These are phyloP conservation scores for Geotrichum restrictum DNA, from an alignment of 1,139 yeast genomes.

Conservation along the genomic window DNA sequence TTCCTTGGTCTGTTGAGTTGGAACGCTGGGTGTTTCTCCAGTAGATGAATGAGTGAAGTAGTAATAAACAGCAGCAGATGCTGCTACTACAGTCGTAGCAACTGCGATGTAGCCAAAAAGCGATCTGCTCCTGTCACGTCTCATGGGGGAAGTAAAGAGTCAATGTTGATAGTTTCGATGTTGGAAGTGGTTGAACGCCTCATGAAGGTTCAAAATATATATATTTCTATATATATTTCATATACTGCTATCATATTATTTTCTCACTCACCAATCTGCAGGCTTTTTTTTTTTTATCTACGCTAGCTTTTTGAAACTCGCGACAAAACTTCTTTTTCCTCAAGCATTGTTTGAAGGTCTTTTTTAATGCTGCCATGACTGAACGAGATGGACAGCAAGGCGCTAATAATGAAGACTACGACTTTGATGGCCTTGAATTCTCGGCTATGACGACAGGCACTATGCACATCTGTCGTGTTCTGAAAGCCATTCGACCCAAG, in stretches of 20 bases:
- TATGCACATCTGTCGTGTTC: slow-evolving; percentile 30
- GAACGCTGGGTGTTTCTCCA: neutral
- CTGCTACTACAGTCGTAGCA: neutral
- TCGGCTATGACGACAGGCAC: slow-evolving; percentile 33
- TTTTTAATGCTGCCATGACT: neutral
- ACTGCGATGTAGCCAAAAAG: neutral
- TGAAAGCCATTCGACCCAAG: slow-evolving; percentile 29
- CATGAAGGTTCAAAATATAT: too few species aligned
- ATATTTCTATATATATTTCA: too few species aligned
- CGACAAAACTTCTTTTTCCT: too few species aligned
- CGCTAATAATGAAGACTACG: slow-evolving; percentile 1
- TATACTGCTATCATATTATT: too few species aligned
- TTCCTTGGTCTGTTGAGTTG: neutral
- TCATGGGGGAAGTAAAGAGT: neutral
- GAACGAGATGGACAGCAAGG: neutral
- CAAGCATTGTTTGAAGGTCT: neutral
- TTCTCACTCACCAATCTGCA: too few species aligned
- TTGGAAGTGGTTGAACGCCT: too few species aligned
- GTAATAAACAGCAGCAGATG: neutral
- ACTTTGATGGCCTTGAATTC: slow-evolving; percentile 20
- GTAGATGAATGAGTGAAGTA: neutral
- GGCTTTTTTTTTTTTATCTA: too few species aligned
- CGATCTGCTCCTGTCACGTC: neutral
- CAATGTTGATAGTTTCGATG: too few species aligned
- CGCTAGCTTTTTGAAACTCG: too few species aligned